Evolutionary conservation across 805 yeast species (phyloP).

Genomic region (Scheffersomyces lignosus): DNA sequence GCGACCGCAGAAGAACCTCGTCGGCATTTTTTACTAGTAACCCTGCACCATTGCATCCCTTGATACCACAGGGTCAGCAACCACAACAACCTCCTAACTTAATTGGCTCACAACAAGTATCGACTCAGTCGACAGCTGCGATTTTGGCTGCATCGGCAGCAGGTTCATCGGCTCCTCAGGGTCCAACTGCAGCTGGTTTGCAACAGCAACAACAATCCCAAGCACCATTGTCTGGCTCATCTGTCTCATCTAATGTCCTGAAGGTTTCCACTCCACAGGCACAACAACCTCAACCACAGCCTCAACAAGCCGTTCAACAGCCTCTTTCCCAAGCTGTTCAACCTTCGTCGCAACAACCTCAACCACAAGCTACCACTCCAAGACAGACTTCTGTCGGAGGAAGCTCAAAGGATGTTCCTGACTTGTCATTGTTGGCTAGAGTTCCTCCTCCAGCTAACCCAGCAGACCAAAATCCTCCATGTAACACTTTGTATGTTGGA

Average conservation of each 20-base stretch:
- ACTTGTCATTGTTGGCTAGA: constrained; percentile 69
- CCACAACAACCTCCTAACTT: constrained; percentile 17
- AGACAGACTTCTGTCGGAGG: constrained; percentile 13
- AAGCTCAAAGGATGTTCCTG: constrained; percentile 48
- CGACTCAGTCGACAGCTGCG: constrained; percentile 1
- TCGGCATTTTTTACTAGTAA: constrained; percentile 49
- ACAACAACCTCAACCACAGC: constrained; percentile 6
- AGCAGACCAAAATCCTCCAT: constrained; percentile 98
- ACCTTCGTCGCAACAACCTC: constrained; percentile 18
- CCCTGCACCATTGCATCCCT: constrained; percentile 12
- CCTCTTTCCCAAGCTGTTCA: constrained; percentile 5
- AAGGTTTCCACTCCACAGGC: constrained; percentile 4
- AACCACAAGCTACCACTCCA: constrained; percentile 14
- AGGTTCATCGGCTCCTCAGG: constrained; percentile 8
- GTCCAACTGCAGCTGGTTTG: constrained; percentile 11
- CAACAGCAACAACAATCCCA: constrained; percentile 8
- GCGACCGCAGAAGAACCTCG: constrained; percentile 53
- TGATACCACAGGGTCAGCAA: constrained; percentile 12
- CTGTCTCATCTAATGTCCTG: constrained; percentile 4
- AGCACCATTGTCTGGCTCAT: constrained; percentile 3
- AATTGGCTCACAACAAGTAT: constrained; percentile 3
- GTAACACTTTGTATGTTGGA: constrained; percentile 95
- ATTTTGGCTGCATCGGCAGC: constrained; percentile 6
- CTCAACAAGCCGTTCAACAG: constrained; percentile 3
- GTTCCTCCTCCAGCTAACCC: constrained; percentile 96